These are phyloP conservation scores for Eucommia ulmoides DNA, from an alignment of 257 asterid species.

Conservation along the genomic window DNA sequence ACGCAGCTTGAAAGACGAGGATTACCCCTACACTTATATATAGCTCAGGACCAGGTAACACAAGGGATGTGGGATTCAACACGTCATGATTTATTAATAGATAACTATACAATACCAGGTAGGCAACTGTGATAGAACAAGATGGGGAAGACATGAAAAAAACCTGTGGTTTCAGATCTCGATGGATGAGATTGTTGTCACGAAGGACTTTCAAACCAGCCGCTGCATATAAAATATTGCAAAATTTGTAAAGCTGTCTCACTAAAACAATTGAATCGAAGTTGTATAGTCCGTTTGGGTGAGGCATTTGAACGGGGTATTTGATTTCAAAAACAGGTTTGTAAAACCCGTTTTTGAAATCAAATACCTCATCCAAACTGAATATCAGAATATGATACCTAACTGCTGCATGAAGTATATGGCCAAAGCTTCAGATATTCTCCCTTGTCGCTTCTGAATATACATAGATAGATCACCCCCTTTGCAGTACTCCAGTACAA, in stretches of 20 bases:
- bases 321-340: too few relatives aligned
- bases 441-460: constrained; percentile 62
- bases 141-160: not conserved
- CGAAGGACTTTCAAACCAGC: constrained; percentile 85
- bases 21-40: not conserved
- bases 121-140: not conserved
- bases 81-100: too few relatives aligned
- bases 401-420: constrained; percentile 90
- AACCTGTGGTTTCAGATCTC: constrained; percentile 98
- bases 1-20: not conserved
- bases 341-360: too few relatives aligned
- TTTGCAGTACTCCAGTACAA: constrained; percentile 80
- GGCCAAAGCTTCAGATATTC: constrained; percentile 73
- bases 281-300: too few relatives aligned
- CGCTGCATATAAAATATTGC: constrained; percentile 34
- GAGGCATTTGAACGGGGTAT: too few relatives aligned
- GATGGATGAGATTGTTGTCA: constrained; percentile 71
- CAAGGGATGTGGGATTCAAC: too few relatives aligned
- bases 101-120: not conserved
- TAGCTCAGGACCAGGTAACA: not conserved
- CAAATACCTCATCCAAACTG: not conserved
- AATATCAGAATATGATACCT: constrained; percentile 28
- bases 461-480: constrained; percentile 88
- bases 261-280: too few relatives aligned
- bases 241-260: not conserved